Percentiles rank a stretch among this genome's conserved stretches.
Evolutionary conservation across 2,329 filamentous ascomycete genomes (phyloP).

Genomic region (Elsinoe ampelina): DNA sequence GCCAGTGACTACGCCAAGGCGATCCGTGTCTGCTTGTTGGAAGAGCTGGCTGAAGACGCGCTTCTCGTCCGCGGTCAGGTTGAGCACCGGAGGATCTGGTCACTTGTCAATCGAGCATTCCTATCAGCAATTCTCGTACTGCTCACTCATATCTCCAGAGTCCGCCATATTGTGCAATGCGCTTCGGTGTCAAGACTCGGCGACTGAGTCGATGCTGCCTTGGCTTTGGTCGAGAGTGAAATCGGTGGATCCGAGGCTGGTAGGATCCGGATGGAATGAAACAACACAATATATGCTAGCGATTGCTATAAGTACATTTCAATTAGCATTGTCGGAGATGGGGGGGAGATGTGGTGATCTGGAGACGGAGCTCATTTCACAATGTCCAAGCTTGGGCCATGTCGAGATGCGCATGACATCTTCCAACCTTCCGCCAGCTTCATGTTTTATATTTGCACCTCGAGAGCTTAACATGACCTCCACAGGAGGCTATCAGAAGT

Average conservation of each 20-base stretch:
- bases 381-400: constrained; percentile 11
- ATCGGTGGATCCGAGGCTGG: background rate
- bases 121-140: background rate
- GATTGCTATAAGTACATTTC: background rate
- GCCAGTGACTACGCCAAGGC: constrained; percentile 86
- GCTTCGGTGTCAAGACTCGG: background rate
- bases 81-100: constrained; percentile 35
- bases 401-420: background rate
- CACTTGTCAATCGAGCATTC: constrained; percentile 13
- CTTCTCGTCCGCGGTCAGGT: constrained; percentile 86
- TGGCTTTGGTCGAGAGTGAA: background rate
- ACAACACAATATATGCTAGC: background rate
- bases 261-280: too few relatives aligned
- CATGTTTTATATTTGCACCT: background rate
- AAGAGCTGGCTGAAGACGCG: constrained; percentile 89
- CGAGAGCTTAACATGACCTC: background rate
- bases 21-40: constrained; percentile 82
- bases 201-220: background rate
- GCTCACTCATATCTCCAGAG: constrained; percentile 14
- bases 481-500: background rate
- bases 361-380: background rate
- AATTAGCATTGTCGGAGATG: background rate
- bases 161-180: constrained; percentile 6
- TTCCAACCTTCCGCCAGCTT: background rate
- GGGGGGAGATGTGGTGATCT: background rate